phyloP scores from a whole-genome alignment of 129 eudicot species.

The Escallonia herrerae region DNA sequence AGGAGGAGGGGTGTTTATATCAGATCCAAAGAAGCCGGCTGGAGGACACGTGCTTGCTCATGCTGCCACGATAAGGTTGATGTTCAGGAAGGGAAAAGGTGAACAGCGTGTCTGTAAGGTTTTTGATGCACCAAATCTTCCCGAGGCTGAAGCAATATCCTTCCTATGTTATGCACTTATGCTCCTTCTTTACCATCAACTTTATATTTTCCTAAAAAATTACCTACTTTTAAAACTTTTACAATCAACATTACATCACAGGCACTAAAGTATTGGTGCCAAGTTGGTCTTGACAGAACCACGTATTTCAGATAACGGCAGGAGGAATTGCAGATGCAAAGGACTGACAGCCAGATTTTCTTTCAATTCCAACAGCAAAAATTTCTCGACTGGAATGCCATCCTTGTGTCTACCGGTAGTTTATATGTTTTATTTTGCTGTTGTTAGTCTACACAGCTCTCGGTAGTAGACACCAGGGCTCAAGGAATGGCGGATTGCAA shows the following conservation, averaged over 20 bases:
- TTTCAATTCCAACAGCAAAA: too few relatives aligned
- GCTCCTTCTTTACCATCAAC: neutral
- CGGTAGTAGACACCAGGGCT: too few relatives aligned
- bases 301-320: constrained; percentile 94
- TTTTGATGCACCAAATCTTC: constrained; percentile 97
- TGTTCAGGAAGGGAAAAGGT: constrained; percentile 98
- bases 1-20: constrained; percentile 79
- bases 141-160: constrained; percentile 98
- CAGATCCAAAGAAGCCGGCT: constrained; percentile 96
- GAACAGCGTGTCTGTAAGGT: constrained; percentile 98
- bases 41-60: constrained; percentile 98
- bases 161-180: constrained; percentile 18
- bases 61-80: constrained; percentile 89
- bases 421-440: too few relatives aligned
- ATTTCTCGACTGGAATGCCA: too few relatives aligned
- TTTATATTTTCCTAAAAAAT: neutral
- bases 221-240: neutral
- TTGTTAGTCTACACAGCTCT: too few relatives aligned
- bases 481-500: too few relatives aligned
- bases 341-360: constrained; percentile 37
- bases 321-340: constrained; percentile 99
- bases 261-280: neutral
- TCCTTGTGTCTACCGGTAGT: too few relatives aligned
- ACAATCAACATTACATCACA: neutral
- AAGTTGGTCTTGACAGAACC: constrained; percentile 37